Percentiles rank a stretch among this genome's conserved stretches.
These are phyloP conservation scores for Tricholoma matsutake DNA, from an alignment of 768 basidiomycete genomes.

Conservation along the genomic window DNA sequence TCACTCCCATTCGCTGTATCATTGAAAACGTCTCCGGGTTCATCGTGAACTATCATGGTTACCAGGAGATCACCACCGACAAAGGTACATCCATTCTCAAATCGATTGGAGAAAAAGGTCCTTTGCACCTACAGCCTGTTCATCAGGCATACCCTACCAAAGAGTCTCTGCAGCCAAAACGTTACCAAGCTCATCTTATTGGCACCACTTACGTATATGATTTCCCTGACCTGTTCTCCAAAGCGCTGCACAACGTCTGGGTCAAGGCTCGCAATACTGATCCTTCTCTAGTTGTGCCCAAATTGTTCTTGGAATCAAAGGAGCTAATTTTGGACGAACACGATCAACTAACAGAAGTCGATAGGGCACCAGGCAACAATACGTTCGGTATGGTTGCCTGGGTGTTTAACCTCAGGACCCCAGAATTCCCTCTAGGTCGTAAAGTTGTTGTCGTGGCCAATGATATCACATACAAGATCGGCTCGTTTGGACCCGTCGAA, in stretches of 20 bases:
- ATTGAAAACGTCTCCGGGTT: constrained; percentile 99
- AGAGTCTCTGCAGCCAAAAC: constrained; percentile 96
- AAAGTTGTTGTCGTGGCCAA: constrained; percentile 89
- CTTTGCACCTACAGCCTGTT: constrained; percentile 93
- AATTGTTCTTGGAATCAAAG: constrained; percentile 74
- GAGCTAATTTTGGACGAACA: constrained; percentile 95
- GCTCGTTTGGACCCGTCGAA: constrained; percentile 94
- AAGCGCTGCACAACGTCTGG: constrained; percentile 95
- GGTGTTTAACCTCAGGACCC: constrained; percentile 90
- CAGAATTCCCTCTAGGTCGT: constrained; percentile 89
- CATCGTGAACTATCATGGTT: constrained; percentile 96
- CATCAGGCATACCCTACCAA: constrained; percentile 94
- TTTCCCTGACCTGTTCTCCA: constrained; percentile 98
- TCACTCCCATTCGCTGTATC: constrained; percentile 93
- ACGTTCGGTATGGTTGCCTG: constrained; percentile 97
- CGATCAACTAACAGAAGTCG: constrained; percentile 86
- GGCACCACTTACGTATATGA: constrained; percentile 99
- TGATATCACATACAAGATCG: constrained; percentile 98
- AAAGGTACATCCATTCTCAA: constrained; percentile 94
- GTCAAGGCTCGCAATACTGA: constrained; percentile 61
- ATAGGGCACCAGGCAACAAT: constrained; percentile 91
- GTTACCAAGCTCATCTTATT: constrained; percentile 97
- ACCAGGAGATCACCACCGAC: constrained; percentile 97
- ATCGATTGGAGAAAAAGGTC: constrained; percentile 97
- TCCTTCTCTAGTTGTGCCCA: constrained; percentile 69